These are phyloP conservation scores for Lepidium didymum DNA, from an alignment of 345 rosid species.

Conservation along the genomic window DNA sequence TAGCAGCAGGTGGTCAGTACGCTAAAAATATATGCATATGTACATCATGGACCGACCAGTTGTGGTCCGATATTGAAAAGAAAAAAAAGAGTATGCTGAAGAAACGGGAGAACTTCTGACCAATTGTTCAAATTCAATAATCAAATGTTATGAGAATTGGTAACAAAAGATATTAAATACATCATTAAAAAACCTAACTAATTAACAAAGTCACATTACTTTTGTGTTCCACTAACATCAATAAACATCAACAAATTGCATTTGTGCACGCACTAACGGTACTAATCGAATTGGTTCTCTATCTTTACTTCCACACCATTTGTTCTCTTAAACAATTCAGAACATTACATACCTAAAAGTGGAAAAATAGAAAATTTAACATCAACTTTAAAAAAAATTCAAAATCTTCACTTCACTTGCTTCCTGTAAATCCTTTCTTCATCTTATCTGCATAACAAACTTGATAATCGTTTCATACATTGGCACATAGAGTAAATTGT, in stretches of 20 bases:
- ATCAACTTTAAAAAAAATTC: neutral
- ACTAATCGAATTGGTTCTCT: neutral
- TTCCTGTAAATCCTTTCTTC: neutral
- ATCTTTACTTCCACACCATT: neutral
- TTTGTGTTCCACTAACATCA: neutral
- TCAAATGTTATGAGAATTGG: neutral
- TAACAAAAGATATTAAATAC: neutral
- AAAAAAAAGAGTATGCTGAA: no score
- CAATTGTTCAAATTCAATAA: neutral
- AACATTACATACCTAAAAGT: neutral
- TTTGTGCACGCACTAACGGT: slow-evolving; percentile 7
- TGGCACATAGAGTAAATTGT: neutral
- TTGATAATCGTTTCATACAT: neutral
- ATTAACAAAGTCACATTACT: neutral
- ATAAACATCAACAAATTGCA: neutral
- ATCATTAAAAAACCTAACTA: no score
- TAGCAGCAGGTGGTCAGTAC: no score
- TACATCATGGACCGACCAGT: no score
- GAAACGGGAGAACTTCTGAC: neutral
- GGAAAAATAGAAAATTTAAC: neutral
- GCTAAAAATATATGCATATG: no score
- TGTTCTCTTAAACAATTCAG: neutral
- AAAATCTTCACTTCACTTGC: neutral
- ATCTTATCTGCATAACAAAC: neutral
- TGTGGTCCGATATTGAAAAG: no score